Evolutionary conservation across 1,139 yeast species (phyloP).

Genomic region (Hyphopichia buzzinii): DNA sequence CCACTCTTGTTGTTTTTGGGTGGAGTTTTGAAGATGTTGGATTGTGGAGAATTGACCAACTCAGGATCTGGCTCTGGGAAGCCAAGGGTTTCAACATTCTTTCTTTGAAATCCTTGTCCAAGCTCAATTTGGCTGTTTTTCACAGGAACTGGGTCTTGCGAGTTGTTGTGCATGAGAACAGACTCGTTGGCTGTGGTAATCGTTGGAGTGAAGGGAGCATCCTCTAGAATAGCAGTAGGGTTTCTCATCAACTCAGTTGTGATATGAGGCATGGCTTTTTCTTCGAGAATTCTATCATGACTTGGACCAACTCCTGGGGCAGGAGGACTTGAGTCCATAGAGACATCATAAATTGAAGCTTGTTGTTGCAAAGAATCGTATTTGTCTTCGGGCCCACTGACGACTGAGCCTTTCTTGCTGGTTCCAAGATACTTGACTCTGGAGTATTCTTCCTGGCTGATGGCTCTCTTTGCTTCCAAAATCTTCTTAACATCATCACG

Average conservation of each 20-base stretch:
- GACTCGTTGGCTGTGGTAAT: slow-evolving; percentile 16
- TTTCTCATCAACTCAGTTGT: slow-evolving; percentile 35
- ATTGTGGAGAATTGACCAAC: slow-evolving; percentile 20
- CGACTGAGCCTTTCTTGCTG: slow-evolving; percentile 29
- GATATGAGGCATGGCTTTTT: slow-evolving; percentile 26
- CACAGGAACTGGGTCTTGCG: slow-evolving; percentile 5
- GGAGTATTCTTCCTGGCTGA: slow-evolving; percentile 44
- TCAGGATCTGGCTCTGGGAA: slow-evolving; percentile 42
- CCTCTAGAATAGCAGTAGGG: slow-evolving; percentile 32
- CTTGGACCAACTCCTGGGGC: no score
- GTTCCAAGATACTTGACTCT: slow-evolving; percentile 33
- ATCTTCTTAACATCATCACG: slow-evolving; percentile 45
- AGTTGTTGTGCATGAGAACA: slow-evolving; percentile 13
- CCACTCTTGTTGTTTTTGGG: slow-evolving; percentile 13
- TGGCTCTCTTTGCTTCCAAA: slow-evolving; percentile 36
- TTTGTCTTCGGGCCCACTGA: slow-evolving; percentile 24
- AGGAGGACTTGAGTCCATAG: slow-evolving; percentile 26
- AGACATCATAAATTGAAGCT: slow-evolving; percentile 40
- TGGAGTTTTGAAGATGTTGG: slow-evolving; percentile 27
- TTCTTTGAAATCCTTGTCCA: background rate
- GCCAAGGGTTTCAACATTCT: slow-evolving; percentile 2
- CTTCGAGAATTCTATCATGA: no score
- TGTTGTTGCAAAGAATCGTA: slow-evolving; percentile 37
- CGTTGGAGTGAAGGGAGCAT: slow-evolving; percentile 31
- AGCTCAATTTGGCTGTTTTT: background rate